Conservation (phyloP, 108 stramenopile genomes). For the Fistulifera pelliculosa region DNA sequence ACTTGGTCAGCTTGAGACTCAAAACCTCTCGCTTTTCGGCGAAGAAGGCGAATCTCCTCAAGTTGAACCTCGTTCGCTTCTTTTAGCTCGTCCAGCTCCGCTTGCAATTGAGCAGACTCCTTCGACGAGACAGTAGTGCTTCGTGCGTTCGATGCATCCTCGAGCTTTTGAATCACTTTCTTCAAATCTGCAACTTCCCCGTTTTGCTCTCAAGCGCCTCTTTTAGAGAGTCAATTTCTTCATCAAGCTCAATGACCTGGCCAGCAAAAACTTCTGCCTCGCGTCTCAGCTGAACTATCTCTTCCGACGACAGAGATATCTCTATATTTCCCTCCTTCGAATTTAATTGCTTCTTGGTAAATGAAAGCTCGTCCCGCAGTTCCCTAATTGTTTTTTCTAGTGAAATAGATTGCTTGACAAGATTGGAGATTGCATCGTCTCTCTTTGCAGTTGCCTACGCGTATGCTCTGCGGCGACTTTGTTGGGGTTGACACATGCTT, state of each 20-base stretch:
- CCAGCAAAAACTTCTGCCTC: conserved; percentile 82
- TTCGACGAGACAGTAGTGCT: neutral
- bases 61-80: conserved; percentile 26
- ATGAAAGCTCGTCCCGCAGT: conserved; percentile 16
- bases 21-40: conserved; percentile 8
- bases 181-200: neutral
- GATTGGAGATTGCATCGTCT: conserved; percentile 39
- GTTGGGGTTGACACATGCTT: neutral
- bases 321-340: conserved; percentile 6
- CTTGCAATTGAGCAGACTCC: conserved; percentile 14
- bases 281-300: conserved; percentile 47
- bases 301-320: conserved; percentile 10
- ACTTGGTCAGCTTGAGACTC: conserved; percentile 10
- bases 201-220: conserved; percentile 10
- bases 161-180: neutral
- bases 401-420: conserved; percentile 37
- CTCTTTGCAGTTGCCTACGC: conserved; percentile 24
- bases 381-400: conserved; percentile 35
- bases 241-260: conserved; percentile 81
- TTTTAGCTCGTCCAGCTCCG: conserved; percentile 36
- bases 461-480: conserved; percentile 1
- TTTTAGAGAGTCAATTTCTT: conserved; percentile 53
- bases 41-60: conserved; percentile 22
- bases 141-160: neutral
- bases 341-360: conserved; percentile 22